phyloP scores from a whole-genome alignment of 2,329 filamentous ascomycete species.

The Calonectria montana region DNA sequence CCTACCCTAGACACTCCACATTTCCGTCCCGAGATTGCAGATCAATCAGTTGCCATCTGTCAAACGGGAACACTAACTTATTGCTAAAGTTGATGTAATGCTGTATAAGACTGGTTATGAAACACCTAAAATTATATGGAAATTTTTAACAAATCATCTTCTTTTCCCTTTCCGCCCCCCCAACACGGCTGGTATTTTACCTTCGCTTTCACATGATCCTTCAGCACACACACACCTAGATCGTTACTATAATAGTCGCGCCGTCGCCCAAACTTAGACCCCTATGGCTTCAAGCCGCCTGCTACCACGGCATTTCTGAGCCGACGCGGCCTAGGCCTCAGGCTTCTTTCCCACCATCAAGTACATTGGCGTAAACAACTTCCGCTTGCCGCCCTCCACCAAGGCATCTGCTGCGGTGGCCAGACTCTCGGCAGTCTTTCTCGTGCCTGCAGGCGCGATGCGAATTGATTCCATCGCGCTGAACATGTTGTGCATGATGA shows the following conservation, averaged over 20 bases:
- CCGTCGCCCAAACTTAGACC: not conserved
- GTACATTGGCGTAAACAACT: slow-evolving; percentile 97
- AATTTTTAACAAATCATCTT: not conserved
- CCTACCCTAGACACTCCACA: not conserved
- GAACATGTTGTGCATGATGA: slow-evolving; percentile 77
- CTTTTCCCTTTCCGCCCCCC: too few species aligned
- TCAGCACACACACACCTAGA: too few species aligned
- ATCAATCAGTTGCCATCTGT: slow-evolving; percentile 1
- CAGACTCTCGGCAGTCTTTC: slow-evolving; percentile 88
- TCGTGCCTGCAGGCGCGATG: slow-evolving; percentile 80
- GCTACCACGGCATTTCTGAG: not conserved
- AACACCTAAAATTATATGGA: not conserved
- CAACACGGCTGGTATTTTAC: not conserved
- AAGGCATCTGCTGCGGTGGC: slow-evolving; percentile 81
- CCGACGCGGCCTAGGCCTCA: not conserved
- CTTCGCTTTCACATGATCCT: too few species aligned
- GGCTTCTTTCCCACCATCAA: slow-evolving; percentile 91
- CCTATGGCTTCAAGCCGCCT: not conserved
- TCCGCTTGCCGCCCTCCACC: slow-evolving; percentile 83
- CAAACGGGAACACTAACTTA: not conserved
- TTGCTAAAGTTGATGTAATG: not conserved
- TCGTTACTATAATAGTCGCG: not conserved
- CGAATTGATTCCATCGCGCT: slow-evolving; percentile 76
- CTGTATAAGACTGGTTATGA: not conserved
- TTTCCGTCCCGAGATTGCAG: not conserved